Percentiles rank a stretch among this genome's conserved stretches.
Evolutionary conservation across 495 filamentous ascomycete genomes (phyloP).

Genomic region (Podospora comata): DNA sequence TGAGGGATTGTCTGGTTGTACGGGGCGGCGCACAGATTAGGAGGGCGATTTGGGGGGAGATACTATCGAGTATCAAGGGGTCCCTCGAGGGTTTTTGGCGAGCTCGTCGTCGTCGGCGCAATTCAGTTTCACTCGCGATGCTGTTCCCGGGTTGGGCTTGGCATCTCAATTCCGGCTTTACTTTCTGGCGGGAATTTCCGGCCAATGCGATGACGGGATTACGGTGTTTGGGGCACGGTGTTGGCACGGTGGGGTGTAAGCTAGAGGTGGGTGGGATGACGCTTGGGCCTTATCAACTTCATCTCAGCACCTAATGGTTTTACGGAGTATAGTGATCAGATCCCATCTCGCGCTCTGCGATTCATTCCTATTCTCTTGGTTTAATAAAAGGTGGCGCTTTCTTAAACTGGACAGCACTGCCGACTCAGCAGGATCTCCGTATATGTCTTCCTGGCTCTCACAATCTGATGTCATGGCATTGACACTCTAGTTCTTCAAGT

Average conservation of each 20-base stretch:
- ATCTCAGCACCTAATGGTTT: background rate
- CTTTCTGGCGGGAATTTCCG: constrained; percentile 24
- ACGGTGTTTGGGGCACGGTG: constrained; percentile 13
- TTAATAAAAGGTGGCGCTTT: no score
- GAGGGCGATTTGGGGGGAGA: constrained; percentile 13
- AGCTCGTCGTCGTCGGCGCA: constrained; percentile 7
- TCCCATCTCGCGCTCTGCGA: no score
- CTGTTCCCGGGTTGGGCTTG: constrained; percentile 24
- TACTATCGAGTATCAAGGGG: constrained; percentile 1
- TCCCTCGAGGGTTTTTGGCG: constrained; percentile 11
- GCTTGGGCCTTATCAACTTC: constrained; percentile 16
- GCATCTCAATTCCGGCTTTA: constrained; percentile 22
- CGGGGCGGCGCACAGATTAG: background rate
- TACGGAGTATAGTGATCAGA: no score
- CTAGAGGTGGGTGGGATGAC: background rate
- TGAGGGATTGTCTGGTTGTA: constrained; percentile 13
- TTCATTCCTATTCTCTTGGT: no score
- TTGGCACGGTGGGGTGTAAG: background rate
- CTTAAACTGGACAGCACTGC: no score
- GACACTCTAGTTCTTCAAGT: no score
- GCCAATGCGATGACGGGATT: constrained; percentile 15
- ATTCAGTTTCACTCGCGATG: constrained; percentile 7
- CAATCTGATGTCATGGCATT: no score
- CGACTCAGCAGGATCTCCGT: no score
- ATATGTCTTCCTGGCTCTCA: no score